Evolutionary conservation across 768 basidiomycete species (phyloP).

Genomic region (Macrolepiota dolichaula): DNA sequence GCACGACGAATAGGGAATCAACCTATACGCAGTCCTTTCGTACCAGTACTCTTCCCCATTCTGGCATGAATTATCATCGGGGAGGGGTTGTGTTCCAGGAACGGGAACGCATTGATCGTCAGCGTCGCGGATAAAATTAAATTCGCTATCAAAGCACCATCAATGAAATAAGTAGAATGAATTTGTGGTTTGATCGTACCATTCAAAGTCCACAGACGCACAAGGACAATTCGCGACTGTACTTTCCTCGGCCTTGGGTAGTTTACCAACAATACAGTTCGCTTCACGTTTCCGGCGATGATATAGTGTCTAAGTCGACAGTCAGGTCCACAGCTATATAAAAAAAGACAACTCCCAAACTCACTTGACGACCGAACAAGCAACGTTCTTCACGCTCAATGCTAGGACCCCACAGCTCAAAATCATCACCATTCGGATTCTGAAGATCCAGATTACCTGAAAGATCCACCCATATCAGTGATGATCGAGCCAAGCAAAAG

Average conservation of each 20-base stretch:
- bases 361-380: conserved; percentile 87
- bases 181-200: conserved; percentile 50
- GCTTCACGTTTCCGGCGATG: conserved; percentile 79
- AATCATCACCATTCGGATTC: conserved; percentile 84
- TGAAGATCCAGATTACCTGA: conserved; percentile 68
- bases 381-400: conserved; percentile 85
- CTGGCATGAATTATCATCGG: conserved; percentile 60
- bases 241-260: conserved; percentile 45
- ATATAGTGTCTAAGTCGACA: conserved; percentile 67
- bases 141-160: conserved; percentile 62
- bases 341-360: conserved; percentile 10
- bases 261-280: conserved; percentile 83
- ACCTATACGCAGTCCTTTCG: conserved; percentile 87
- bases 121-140: conserved; percentile 76
- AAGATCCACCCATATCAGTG: not conserved
- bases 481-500: not conserved
- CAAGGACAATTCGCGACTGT: conserved; percentile 76
- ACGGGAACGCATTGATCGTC: conserved; percentile 77
- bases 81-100: conserved; percentile 60
- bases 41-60: conserved; percentile 82
- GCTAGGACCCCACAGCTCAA: conserved; percentile 95
- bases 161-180: not conserved
- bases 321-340: conserved; percentile 5
- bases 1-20: conserved; percentile 87
- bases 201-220: conserved; percentile 81